phyloP scores from a whole-genome alignment of 2,329 filamentous ascomycete species.

The Fusarium ambrosium region DNA sequence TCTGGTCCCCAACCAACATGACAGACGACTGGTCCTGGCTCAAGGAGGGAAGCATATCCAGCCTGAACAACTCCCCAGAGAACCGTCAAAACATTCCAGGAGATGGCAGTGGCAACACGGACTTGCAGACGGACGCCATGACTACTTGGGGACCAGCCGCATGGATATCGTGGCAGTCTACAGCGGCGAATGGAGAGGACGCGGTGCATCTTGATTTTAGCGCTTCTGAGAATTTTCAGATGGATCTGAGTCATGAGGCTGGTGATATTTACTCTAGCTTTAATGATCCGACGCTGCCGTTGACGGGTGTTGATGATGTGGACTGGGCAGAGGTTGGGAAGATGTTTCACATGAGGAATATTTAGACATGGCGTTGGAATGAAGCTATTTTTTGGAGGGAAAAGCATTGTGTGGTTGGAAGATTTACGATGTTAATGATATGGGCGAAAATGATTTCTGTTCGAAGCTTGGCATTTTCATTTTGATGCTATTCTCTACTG shows the following conservation, averaged over 20 bases:
- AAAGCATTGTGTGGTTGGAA: not conserved
- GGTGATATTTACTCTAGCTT: slow-evolving; percentile 47
- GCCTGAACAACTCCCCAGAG: not conserved
- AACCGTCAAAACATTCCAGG: not conserved
- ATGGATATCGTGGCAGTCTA: slow-evolving; percentile 8
- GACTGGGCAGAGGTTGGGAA: slow-evolving; percentile 49
- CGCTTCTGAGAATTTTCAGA: slow-evolving; percentile 33
- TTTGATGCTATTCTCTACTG: not conserved
- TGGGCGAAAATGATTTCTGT: not conserved
- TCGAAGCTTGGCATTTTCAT: not conserved
- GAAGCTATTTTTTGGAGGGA: not conserved
- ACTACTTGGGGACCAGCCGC: slow-evolving; percentile 1
- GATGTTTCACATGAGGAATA: slow-evolving; percentile 40
- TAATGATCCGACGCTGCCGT: slow-evolving; percentile 47
- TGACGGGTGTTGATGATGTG: slow-evolving; percentile 48
- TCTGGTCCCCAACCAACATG: slow-evolving; percentile 42
- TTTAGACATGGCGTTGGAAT: not conserved
- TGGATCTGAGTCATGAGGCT: slow-evolving; percentile 44
- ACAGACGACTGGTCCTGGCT: slow-evolving; percentile 43
- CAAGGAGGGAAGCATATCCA: slow-evolving; percentile 1
- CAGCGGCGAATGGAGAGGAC: not conserved
- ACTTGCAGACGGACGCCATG: slow-evolving; percentile 5
- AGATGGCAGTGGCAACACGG: not conserved
- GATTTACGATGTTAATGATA: not conserved
- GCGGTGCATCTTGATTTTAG: slow-evolving; percentile 26